phyloP scores from a whole-genome alignment of 345 rosid genomes.

The Litchi chinensis region DNA sequence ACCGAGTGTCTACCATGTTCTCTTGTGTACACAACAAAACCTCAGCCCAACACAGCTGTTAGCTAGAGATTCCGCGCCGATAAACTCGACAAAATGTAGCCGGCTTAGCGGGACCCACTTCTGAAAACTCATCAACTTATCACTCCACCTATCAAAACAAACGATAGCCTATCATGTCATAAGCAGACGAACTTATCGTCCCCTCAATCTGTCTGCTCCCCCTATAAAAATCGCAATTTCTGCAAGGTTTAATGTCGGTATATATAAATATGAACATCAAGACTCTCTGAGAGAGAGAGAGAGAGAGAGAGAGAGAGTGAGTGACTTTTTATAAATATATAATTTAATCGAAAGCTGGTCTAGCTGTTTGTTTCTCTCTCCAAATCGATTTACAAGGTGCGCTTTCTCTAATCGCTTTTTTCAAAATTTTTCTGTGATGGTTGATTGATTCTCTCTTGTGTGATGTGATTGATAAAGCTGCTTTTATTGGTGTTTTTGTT shows the following conservation, averaged over 20 bases:
- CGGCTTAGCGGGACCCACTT: constrained; percentile 66
- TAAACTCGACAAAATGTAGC: constrained; percentile 57
- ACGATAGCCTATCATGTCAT: background rate
- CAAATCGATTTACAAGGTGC: constrained; percentile 35
- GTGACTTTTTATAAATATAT: too few species aligned
- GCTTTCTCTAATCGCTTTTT: constrained; percentile 34
- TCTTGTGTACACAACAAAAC: background rate
- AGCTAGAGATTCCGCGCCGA: constrained; percentile 81
- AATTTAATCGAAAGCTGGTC: constrained; percentile 20
- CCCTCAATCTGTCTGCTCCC: constrained; percentile 45
- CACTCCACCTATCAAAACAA: accelerated
- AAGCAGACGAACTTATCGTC: accelerated
- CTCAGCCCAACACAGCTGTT: constrained; percentile 49
- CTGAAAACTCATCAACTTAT: accelerated
- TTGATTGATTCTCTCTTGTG: constrained; percentile 19
- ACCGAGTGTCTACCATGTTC: too few species aligned
- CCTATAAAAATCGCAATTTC: constrained; percentile 53
- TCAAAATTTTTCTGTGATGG: constrained; percentile 20
- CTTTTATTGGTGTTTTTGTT: constrained; percentile 24
- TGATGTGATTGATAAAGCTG: constrained; percentile 40
- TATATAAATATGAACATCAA: constrained; percentile 21
- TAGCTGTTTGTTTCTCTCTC: constrained; percentile 34
- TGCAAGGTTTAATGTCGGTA: constrained; percentile 37
- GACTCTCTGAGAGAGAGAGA: constrained; percentile 33
- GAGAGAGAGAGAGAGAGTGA: too few species aligned